Evolutionary conservation across 2,329 filamentous ascomycete genomes (phyloP).

Genomic region (Chlorencoelia australis): DNA sequence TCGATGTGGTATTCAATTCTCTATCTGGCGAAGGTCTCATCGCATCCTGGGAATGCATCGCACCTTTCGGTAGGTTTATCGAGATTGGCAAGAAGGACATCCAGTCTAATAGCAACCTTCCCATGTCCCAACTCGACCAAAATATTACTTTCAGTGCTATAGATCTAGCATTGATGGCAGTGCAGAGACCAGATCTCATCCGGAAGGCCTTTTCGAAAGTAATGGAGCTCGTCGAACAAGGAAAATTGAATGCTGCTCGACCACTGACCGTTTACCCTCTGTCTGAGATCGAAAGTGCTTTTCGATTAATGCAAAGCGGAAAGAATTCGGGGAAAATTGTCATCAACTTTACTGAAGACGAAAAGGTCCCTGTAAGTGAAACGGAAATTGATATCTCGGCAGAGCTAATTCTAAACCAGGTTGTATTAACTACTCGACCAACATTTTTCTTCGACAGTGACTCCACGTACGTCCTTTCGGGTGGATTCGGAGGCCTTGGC

Average conservation of each 20-base stretch:
- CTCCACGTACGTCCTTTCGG: conserved; percentile 21
- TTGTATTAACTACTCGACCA: background rate
- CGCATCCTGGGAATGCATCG: conserved; percentile 27
- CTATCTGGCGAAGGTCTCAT: conserved; percentile 17
- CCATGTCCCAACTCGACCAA: background rate
- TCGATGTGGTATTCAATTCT: conserved; percentile 23
- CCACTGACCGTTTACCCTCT: conserved; percentile 5
- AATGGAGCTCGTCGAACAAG: conserved; percentile 1
- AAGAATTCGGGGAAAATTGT: conserved; percentile 13
- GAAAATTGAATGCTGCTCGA: background rate
- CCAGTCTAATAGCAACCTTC: background rate
- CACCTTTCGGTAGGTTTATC: conserved; percentile 29
- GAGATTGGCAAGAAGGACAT: conserved; percentile 19
- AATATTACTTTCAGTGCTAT: background rate
- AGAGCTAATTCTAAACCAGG: too few relatives aligned
- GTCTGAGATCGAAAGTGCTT: conserved; percentile 12
- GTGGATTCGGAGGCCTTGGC: conserved; percentile 24
- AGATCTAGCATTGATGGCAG: background rate
- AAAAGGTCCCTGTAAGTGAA: conserved; percentile 33
- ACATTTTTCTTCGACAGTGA: conserved; percentile 9
- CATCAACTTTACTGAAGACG: conserved; percentile 29
- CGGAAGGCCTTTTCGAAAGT: background rate
- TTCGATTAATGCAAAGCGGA: conserved; percentile 13
- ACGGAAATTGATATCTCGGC: too few relatives aligned
- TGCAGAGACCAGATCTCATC: background rate